Evolutionary conservation across 2,329 filamentous ascomycete genomes (phyloP).

Genomic region (Pyrenophora teres): DNA sequence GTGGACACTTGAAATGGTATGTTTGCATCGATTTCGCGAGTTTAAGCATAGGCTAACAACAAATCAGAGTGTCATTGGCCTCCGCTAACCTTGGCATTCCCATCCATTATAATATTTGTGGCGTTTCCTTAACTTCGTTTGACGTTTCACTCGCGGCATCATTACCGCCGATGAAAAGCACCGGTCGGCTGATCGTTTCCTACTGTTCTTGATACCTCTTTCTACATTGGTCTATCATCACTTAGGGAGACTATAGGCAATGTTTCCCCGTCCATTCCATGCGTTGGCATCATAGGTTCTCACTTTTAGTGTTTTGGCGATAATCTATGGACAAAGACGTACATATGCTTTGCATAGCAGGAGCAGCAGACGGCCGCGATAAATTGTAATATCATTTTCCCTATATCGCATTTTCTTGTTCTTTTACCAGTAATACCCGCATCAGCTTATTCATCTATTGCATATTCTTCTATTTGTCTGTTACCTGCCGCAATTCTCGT

Average conservation of each 20-base stretch:
- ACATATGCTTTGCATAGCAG: constrained; percentile 23
- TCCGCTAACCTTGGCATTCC: constrained; percentile 60
- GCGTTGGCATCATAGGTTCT: constrained; percentile 18
- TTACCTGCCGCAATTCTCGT: not conserved
- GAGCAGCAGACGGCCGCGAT: constrained; percentile 7
- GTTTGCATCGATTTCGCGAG: not conserved
- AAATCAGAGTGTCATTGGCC: constrained; percentile 76
- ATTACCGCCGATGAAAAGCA: constrained; percentile 18
- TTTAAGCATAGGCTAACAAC: constrained; percentile 17
- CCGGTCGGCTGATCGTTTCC: constrained; percentile 15
- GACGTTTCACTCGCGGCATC: constrained; percentile 12
- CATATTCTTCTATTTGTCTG: not conserved
- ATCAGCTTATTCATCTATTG: too few relatives aligned
- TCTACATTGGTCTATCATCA: constrained; percentile 16
- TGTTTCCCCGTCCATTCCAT: constrained; percentile 31
- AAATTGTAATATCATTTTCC: constrained; percentile 24
- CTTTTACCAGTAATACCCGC: not conserved
- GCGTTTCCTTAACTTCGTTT: constrained; percentile 10
- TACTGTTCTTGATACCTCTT: constrained; percentile 35
- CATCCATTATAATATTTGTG: constrained; percentile 24
- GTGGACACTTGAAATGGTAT: constrained; percentile 94
- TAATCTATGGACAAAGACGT: constrained; percentile 10
- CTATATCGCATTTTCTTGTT: not conserved
- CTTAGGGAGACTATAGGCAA: constrained; percentile 18
- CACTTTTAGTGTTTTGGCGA: constrained; percentile 15